Evolutionary conservation across 148 eudicot genomes (phyloP).

Genomic region (Rhododendron ovatum): DNA sequence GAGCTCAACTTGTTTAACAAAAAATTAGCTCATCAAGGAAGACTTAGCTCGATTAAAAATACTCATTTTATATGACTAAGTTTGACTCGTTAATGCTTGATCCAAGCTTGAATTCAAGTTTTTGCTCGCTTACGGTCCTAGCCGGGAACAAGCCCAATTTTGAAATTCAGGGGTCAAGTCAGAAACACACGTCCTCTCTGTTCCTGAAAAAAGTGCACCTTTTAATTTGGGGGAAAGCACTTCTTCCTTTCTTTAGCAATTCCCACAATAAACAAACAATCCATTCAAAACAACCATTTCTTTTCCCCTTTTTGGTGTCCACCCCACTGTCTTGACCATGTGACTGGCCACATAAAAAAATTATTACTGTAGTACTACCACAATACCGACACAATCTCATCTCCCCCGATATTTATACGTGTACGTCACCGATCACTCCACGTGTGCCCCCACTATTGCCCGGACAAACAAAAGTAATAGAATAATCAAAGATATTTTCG

Average conservation of each 20-base stretch:
- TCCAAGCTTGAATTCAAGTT: too few relatives aligned
- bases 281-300: too few relatives aligned
- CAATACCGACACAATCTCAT: background rate
- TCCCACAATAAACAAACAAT: background rate
- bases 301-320: background rate
- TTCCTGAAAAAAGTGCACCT: background rate
- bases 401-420: background rate
- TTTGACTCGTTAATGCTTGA: too few relatives aligned
- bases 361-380: background rate
- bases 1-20: too few relatives aligned
- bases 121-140: too few relatives aligned
- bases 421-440: background rate
- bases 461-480: background rate
- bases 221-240: background rate
- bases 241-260: background rate
- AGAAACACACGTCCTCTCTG: too few relatives aligned
- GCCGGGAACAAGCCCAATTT: too few relatives aligned
- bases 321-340: background rate
- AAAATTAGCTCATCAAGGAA: fast-evolving
- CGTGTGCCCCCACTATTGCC: background rate
- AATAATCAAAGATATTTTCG: constrained; percentile 1
- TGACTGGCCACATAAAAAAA: too few relatives aligned
- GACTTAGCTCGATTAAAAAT: too few relatives aligned
- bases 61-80: too few relatives aligned
- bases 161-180: too few relatives aligned